These are phyloP conservation scores for Aspergillus biplanus DNA, from an alignment of 495 filamentous ascomycete species.

Conservation along the genomic window DNA sequence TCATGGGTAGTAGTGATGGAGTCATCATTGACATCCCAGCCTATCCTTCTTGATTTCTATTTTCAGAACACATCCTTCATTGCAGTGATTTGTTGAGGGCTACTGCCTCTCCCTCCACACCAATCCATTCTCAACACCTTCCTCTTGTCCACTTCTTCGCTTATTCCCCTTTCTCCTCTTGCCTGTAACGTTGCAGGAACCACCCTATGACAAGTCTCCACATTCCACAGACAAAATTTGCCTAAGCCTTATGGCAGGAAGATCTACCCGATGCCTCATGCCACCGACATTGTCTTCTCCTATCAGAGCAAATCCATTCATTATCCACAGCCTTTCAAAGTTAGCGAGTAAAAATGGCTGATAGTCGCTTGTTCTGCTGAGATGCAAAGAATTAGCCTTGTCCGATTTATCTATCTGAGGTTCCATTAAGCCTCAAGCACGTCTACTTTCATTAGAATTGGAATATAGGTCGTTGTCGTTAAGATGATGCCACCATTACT, in stretches of 20 bases:
- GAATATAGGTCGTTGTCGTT: neutral
- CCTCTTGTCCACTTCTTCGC: neutral
- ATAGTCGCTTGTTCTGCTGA: no score
- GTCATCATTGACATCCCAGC: slow-evolving; percentile 1
- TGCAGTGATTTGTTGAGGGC: neutral
- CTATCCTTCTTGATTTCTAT: slow-evolving; percentile 1
- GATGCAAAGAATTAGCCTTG: no score
- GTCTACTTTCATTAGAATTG: no score
- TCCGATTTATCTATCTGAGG: no score
- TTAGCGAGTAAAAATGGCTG: no score
- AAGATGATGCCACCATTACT: slow-evolving; percentile 23
- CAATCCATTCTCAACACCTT: neutral
- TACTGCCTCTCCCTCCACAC: neutral
- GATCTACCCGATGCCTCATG: neutral
- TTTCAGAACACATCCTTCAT: neutral
- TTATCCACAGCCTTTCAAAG: no score
- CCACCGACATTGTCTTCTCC: no score
- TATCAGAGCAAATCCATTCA: no score
- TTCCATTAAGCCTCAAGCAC: no score
- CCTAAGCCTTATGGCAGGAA: neutral
- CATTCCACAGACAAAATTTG: slow-evolving; percentile 13
- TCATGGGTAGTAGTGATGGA: neutral
- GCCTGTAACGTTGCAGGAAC: slow-evolving; percentile 21
- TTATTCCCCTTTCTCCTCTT: neutral
- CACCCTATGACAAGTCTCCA: slow-evolving; percentile 3